phyloP scores from a whole-genome alignment of 441 rosid species.

The Euphorbia schlechtendalii region DNA sequence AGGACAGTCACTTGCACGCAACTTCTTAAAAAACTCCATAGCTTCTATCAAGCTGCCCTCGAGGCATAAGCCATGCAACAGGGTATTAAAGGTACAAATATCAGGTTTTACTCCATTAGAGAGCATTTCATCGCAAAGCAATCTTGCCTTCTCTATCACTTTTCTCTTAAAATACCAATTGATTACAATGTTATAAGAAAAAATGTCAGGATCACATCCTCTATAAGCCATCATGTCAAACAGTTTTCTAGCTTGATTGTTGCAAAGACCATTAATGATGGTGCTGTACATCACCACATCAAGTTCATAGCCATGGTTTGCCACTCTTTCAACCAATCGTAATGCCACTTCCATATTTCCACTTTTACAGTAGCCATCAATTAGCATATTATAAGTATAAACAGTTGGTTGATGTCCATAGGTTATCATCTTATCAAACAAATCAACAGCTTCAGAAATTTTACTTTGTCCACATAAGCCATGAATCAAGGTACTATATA shows the following conservation, averaged over 20 bases:
- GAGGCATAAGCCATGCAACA: not conserved
- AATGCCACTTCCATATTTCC: too few species aligned
- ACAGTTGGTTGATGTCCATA: not conserved
- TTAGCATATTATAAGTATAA: too few species aligned
- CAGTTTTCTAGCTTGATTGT: not conserved
- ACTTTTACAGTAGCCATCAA: too few species aligned
- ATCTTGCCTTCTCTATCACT: not conserved
- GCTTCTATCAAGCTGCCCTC: too few species aligned
- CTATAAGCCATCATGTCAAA: not conserved
- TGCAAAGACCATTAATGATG: not conserved
- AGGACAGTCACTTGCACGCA: not conserved
- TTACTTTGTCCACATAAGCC: not conserved
- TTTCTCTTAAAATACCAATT: not conserved
- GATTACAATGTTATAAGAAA: not conserved
- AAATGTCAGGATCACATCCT: too few species aligned
- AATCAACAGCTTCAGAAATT: not conserved
- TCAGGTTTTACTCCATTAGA: not conserved
- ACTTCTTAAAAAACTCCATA: not conserved
- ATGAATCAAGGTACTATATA: not conserved
- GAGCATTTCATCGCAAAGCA: not conserved
- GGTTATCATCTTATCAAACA: not conserved
- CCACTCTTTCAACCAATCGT: constrained; percentile 3
- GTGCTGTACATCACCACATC: not conserved
- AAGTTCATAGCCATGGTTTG: not conserved
- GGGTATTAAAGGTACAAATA: not conserved